Conservation (phyloP, 1,284 basidiomycete species). For the Ceratobasidium sp. region DNA sequence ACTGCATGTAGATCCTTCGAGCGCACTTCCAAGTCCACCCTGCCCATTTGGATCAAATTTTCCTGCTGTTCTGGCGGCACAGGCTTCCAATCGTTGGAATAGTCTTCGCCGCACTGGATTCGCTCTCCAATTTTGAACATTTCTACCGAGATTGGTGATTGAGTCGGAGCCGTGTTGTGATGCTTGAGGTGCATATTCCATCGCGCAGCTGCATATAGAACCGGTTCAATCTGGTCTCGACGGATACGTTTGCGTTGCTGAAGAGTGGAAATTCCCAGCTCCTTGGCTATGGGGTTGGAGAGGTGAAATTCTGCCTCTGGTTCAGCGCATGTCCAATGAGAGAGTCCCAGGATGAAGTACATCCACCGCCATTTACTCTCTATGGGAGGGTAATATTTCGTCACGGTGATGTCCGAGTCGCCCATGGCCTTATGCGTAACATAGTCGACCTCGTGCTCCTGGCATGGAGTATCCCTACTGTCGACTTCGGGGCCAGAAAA, state of each 20-base stretch:
- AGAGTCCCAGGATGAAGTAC: background rate
- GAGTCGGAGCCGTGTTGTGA: constrained; percentile 39
- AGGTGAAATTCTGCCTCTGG: constrained; percentile 9
- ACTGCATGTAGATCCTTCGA: constrained; percentile 51
- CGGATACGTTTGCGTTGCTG: background rate
- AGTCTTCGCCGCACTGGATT: background rate
- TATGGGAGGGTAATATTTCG: background rate
- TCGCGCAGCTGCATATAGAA: constrained; percentile 31
- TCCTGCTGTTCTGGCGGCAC: constrained; percentile 42
- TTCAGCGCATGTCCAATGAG: background rate
- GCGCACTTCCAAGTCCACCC: constrained; percentile 50
- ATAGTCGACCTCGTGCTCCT: constrained; percentile 26
- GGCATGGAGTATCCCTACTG: background rate
- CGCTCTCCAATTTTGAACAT: constrained; percentile 3
- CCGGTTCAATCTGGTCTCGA: constrained; percentile 4
- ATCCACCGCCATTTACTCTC: background rate
- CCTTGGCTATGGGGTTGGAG: background rate
- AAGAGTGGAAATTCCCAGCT: constrained; percentile 1
- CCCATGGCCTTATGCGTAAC: constrained; percentile 4
- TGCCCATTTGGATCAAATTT: constrained; percentile 50
- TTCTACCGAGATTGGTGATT: background rate
- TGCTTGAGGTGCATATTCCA: constrained; percentile 52
- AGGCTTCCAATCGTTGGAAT: constrained; percentile 37
- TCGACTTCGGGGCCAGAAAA: background rate
- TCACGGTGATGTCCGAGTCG: constrained; percentile 24